Base-by-base conservation (phyloP, 768 basidiomycete genomes). In the Agaricus bisporus region DNA sequence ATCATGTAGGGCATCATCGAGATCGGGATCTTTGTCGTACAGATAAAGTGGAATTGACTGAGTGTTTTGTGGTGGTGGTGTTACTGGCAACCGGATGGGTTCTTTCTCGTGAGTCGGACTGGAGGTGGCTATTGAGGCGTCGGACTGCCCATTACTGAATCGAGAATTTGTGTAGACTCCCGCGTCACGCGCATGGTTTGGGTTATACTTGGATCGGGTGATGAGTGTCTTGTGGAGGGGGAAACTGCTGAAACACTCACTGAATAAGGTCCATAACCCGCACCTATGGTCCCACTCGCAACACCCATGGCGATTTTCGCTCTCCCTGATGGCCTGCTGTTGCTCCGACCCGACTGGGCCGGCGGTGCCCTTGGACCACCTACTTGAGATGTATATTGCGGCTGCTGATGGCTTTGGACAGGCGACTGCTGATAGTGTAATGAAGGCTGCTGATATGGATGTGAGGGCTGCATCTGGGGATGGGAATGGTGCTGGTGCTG, bases 1-100 rank as follows among this genome's bases (percentile, higher is more conserved):
- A 73, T 91, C 89, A 67, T 98, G 95, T 18, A 98, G 77, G 18
- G 82, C 79, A 66, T 98, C 95, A 72, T 97, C 94, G 15, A 88
- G 75, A 64, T 95, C 92, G 8, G 91, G 85, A 54, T 92, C 91
- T 63, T 79, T 83, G 66, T 91, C 90, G 85, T 87, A 91, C 60
- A 84, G 62, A 63, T 82, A 86, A 61, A 83, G 77, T 14, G 86
- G 87, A 4, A 88, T 76, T 0, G 86, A 81, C 8, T 54, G 44
- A 17, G 80, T 77, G 8, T 81, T 83, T 58, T 54, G 53, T 41
- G 47, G 36, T 2, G 79, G 72, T 58, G 72, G 65, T 20, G 73
- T 61, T 1, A 61, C 55, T 17, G 64, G 54, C 5, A 58, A 49
- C 5, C 68, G 68, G 25, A 43, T 58, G 58, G 15, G 58, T 56